Conservation (phyloP, 495 filamentous ascomycete species). For the Xylaria sp. region DNA sequence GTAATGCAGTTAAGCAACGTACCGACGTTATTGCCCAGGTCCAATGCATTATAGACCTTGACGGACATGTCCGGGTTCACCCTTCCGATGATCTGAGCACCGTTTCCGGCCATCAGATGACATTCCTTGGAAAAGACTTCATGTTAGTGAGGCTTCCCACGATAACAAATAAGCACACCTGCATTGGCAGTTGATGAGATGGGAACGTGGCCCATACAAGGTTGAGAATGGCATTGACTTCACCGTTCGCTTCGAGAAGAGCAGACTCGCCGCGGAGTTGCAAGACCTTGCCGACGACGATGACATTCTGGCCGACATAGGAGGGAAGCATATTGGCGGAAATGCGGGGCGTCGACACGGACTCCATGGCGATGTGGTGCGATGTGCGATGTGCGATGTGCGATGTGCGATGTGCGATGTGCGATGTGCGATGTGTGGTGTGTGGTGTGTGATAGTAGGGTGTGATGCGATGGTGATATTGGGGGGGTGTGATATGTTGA, state of each 20-base stretch:
- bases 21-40: constrained; percentile 80
- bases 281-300: constrained; percentile 83
- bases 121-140: constrained; percentile 61
- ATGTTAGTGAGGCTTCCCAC: constrained; percentile 4
- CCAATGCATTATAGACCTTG: constrained; percentile 74
- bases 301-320: constrained; percentile 76
- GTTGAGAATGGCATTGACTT: constrained; percentile 74
- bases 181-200: neutral
- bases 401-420: neutral
- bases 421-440: neutral
- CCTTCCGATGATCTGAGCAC: constrained; percentile 90
- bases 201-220: constrained; percentile 53
- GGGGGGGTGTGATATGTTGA: too few species aligned
- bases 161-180: neutral
- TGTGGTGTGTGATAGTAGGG: too few species aligned
- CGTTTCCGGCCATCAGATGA: constrained; percentile 78
- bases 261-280: constrained; percentile 83
- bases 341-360: constrained; percentile 71
- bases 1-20: constrained; percentile 37
- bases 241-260: constrained; percentile 75
- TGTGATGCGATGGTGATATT: too few species aligned
- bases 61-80: constrained; percentile 81
- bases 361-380: constrained; percentile 43
- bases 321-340: constrained; percentile 70
- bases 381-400: neutral